Evolutionary conservation across 2,329 filamentous ascomycete species (phyloP).

Genomic region (Coniochaeta prunicola): DNA sequence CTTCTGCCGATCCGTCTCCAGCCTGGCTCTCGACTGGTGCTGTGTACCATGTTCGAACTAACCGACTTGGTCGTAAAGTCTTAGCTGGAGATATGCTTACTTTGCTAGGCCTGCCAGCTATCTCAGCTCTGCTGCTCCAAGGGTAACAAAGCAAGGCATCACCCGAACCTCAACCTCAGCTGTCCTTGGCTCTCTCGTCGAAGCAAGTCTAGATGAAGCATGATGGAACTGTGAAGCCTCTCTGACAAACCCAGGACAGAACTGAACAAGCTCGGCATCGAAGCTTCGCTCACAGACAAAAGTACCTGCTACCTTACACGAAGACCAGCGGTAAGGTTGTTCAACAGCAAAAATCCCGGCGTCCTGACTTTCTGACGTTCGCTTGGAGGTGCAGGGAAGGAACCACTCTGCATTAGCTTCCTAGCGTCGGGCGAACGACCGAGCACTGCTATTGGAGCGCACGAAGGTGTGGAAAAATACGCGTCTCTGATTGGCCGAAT

Average conservation of each 20-base stretch:
- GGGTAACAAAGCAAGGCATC: background rate
- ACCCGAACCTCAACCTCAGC: background rate
- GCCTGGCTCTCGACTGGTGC: too few relatives aligned
- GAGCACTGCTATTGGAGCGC: background rate
- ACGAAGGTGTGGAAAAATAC: background rate
- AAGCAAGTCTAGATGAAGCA: background rate
- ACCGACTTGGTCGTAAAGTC: background rate
- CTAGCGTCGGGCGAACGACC: background rate
- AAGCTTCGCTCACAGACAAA: too few relatives aligned
- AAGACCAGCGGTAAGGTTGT: background rate
- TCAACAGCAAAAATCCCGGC: background rate
- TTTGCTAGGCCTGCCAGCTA: background rate
- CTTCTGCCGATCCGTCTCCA: background rate
- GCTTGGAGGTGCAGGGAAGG: background rate
- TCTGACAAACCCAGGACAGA: background rate
- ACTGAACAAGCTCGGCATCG: too few relatives aligned
- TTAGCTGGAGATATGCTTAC: background rate
- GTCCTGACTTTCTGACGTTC: background rate
- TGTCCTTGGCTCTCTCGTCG: background rate
- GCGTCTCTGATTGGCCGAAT: background rate
- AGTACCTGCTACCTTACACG: background rate
- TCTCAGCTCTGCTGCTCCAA: background rate
- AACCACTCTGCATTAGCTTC: background rate
- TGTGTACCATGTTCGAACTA: too few relatives aligned
- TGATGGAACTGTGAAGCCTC: background rate